Conservation (phyloP, 2,329 filamentous ascomycete species). For the Pseudonectria buxi region DNA sequence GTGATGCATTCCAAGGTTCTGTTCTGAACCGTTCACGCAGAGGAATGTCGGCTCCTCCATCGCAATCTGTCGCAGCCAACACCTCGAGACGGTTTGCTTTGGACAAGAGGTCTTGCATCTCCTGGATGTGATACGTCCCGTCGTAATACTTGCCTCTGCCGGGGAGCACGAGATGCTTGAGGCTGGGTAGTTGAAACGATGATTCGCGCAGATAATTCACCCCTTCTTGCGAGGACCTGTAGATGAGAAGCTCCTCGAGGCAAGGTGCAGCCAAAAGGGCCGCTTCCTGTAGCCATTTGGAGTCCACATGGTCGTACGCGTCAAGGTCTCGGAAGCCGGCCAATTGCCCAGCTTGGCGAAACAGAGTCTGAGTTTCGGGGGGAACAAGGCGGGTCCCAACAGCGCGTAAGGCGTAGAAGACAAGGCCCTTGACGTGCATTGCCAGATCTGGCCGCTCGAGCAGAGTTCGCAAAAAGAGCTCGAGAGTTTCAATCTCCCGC, state of each 20-base stretch:
- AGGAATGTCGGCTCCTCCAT: constrained; percentile 20
- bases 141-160: constrained; percentile 17
- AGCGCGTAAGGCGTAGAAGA: constrained; percentile 17
- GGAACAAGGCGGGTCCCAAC: constrained; percentile 8
- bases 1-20: constrained; percentile 19
- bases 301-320: constrained; percentile 18
- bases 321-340: constrained; percentile 19
- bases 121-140: constrained; percentile 22
- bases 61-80: constrained; percentile 18
- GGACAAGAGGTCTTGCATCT: constrained; percentile 21
- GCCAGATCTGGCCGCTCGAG: constrained; percentile 19
- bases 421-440: constrained; percentile 16
- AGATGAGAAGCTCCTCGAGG: constrained; percentile 20
- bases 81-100: constrained; percentile 21
- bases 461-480: constrained; percentile 17
- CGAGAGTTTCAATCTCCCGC: constrained; percentile 14
- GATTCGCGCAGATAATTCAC: constrained; percentile 20
- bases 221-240: constrained; percentile 20
- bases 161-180: constrained; percentile 20
- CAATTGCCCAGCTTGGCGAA: constrained; percentile 19
- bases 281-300: constrained; percentile 22
- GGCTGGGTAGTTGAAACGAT: constrained; percentile 20
- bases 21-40: constrained; percentile 18
- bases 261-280: constrained; percentile 23
- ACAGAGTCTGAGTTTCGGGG: constrained; percentile 15